Percentiles rank a stretch among this genome's conserved stretches.
Conservation (phyloP, 495 filamentous ascomycete species). For the Hypoxylon crocopeplum region DNA sequence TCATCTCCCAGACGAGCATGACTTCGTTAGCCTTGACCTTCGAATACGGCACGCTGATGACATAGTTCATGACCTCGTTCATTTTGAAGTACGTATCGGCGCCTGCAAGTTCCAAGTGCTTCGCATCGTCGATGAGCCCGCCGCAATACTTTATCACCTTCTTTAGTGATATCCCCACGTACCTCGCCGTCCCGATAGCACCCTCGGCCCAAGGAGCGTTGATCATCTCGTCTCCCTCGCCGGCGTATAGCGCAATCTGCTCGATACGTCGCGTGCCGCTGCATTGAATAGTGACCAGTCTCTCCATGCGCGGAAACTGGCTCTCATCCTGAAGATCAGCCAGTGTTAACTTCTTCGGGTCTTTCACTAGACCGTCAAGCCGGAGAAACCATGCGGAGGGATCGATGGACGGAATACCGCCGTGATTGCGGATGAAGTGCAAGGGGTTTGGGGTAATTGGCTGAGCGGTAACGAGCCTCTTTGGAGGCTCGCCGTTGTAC, state of each 20-base stretch:
- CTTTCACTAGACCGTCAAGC: slow-evolving; percentile 63
- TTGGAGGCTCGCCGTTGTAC: slow-evolving; percentile 72
- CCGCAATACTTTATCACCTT: slow-evolving; percentile 72
- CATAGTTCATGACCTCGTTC: slow-evolving; percentile 66
- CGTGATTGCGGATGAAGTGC: slow-evolving; percentile 73
- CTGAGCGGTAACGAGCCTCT: slow-evolving; percentile 54
- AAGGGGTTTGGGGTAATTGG: slow-evolving; percentile 65
- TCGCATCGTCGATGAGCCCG: slow-evolving; percentile 59
- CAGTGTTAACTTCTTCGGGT: slow-evolving; percentile 60
- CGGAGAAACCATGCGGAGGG: slow-evolving; percentile 57
- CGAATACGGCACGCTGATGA: slow-evolving; percentile 66
- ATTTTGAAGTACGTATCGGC: slow-evolving; percentile 74
- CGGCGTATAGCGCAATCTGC: slow-evolving; percentile 67
- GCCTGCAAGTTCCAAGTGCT: slow-evolving; percentile 69
- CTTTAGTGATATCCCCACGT: slow-evolving; percentile 67
- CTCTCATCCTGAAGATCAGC: slow-evolving; percentile 63
- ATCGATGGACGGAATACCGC: slow-evolving; percentile 67
- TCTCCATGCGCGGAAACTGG: slow-evolving; percentile 61
- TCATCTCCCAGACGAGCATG: slow-evolving; percentile 75
- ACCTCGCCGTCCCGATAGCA: slow-evolving; percentile 70
- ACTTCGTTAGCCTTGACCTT: slow-evolving; percentile 72
- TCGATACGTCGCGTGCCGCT: slow-evolving; percentile 72
- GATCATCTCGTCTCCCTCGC: slow-evolving; percentile 72
- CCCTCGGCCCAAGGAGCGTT: slow-evolving; percentile 73
- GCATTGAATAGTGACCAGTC: slow-evolving; percentile 68